phyloP scores from a whole-genome alignment of 2,329 filamentous ascomycete species.

The Penicillium sp. region DNA sequence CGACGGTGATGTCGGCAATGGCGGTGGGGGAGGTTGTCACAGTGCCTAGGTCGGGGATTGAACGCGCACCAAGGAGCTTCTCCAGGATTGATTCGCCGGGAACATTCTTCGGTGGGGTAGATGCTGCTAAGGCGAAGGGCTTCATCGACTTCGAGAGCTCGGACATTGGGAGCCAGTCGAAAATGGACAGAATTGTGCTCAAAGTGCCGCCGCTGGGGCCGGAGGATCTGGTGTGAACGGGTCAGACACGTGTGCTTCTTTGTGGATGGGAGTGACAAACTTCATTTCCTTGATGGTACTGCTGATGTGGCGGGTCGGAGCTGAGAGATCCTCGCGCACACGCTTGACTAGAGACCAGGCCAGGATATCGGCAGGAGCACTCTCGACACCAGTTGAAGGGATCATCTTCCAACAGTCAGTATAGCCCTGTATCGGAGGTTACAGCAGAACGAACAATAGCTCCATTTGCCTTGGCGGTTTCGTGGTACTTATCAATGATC shows the following conservation, averaged over 20 bases:
- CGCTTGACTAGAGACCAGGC: slow-evolving; percentile 52
- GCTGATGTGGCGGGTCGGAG: slow-evolving; percentile 51
- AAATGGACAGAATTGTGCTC: slow-evolving; percentile 59
- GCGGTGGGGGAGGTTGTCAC: slow-evolving; percentile 54
- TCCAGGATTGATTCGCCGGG: slow-evolving; percentile 31
- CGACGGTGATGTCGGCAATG: slow-evolving; percentile 53
- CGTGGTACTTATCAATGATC: slow-evolving; percentile 60
- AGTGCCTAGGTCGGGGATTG: slow-evolving; percentile 55
- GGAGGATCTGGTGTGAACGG: slow-evolving; percentile 29
- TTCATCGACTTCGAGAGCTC: slow-evolving; percentile 48
- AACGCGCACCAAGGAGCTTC: slow-evolving; percentile 49
- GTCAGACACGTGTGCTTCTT: slow-evolving; percentile 4
- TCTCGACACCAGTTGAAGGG: slow-evolving; percentile 59
- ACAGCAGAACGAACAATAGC: slow-evolving; percentile 51
- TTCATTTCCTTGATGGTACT: slow-evolving; percentile 54
- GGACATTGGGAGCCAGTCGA: slow-evolving; percentile 46
- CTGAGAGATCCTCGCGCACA: slow-evolving; percentile 50
- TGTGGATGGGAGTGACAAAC: slow-evolving; percentile 22
- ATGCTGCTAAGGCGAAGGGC: slow-evolving; percentile 52
- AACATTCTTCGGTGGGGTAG: slow-evolving; percentile 34
- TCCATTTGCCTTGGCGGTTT: slow-evolving; percentile 55
- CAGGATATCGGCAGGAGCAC: slow-evolving; percentile 56
- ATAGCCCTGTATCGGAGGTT: neutral
- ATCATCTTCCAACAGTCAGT: slow-evolving; percentile 47
- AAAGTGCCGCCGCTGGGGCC: slow-evolving; percentile 60